Evolutionary conservation across 2,329 filamentous ascomycete species (phyloP).

Genomic region (Fusarium penzigii): DNA sequence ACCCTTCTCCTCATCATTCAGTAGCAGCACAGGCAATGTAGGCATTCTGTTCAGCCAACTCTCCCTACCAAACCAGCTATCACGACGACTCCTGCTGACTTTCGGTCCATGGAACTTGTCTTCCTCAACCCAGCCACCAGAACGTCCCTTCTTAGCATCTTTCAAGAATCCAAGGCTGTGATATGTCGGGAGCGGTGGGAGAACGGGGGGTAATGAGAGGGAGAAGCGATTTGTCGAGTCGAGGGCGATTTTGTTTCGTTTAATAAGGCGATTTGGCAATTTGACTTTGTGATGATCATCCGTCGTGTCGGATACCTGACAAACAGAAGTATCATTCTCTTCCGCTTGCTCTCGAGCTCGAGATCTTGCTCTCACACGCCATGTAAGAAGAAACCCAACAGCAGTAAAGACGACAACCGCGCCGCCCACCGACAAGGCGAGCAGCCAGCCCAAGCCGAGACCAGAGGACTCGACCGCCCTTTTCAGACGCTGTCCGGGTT

Average conservation of each 20-base stretch:
- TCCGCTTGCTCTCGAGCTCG: slow-evolving; percentile 1
- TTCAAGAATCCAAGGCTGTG: slow-evolving; percentile 31
- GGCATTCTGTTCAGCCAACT: slow-evolving; percentile 37
- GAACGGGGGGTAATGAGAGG: slow-evolving; percentile 30
- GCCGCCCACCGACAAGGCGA: slow-evolving; percentile 51
- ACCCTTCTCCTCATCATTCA: slow-evolving; percentile 29
- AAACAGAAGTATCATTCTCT: slow-evolving; percentile 26
- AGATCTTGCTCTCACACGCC: slow-evolving; percentile 31
- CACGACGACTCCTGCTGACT: slow-evolving; percentile 33
- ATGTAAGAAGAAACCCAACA: slow-evolving; percentile 45
- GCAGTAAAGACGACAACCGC: slow-evolving; percentile 45
- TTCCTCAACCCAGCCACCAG: slow-evolving; percentile 50
- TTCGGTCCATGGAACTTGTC: slow-evolving; percentile 51
- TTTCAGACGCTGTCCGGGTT: neutral
- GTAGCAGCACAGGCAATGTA: slow-evolving; percentile 37
- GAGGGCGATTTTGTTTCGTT: slow-evolving; percentile 30
- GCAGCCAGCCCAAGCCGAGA: slow-evolving; percentile 39
- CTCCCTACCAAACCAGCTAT: slow-evolving; percentile 34
- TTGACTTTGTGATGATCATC: slow-evolving; percentile 15
- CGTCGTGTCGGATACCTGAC: slow-evolving; percentile 28
- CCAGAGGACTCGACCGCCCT: slow-evolving; percentile 1
- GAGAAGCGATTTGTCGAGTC: slow-evolving; percentile 34
- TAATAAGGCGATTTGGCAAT: slow-evolving; percentile 33
- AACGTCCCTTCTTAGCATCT: slow-evolving; percentile 28
- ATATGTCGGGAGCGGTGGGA: slow-evolving; percentile 38